Base-by-base conservation (phyloP, 345 rosid species). In the Sonneratia caseolaris region DNA sequence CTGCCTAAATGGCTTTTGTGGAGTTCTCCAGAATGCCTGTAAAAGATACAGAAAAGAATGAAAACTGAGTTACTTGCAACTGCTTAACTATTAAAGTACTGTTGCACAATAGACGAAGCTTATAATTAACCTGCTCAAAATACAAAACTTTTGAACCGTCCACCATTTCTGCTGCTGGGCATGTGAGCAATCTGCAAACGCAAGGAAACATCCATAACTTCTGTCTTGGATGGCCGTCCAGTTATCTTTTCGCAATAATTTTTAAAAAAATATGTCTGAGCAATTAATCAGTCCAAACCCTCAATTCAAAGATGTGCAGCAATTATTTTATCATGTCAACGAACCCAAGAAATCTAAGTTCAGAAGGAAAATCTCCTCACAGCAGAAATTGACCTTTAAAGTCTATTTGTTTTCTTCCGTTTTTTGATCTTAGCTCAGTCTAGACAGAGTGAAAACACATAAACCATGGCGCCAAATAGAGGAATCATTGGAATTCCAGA, bases 1-100 rank as follows among this genome's bases (percentile, higher is more conserved):
- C 92, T 91, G 96, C 48, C 97, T 89, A 78, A 91, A 93, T 18
- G 97, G 98, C 82, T 91, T 93, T 74, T 88, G 88, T 59, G 96
- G 97, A 81, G 96, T 89, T 68, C 98, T 84, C 93, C 96, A 89
- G 78, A 93, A 93, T 51, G 97, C 93, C 98, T 86, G 80, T 59
- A 8, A 32, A 57, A 48, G 66, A 66, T 42, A 35, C 18, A 43
- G 56, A 48, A 49, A 27, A 68, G 13, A 62, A 77, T 24, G 14
- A 69, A 55, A 2, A 73, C 18, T 66, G 2, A 37, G 24, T 3
- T 42, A 42, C 45, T 1, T 45, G 57, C 3, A 49, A 71, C 51
- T 38, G 56, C 36, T 70, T 42, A 43, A 6, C 32, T 27, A 27
- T 7, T 35, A 71, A 67, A 61, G 43, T 35, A 76, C 62, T 68